Evolutionary conservation across 495 filamentous ascomycete species (phyloP).

Genomic region (Tuber borchii): DNA sequence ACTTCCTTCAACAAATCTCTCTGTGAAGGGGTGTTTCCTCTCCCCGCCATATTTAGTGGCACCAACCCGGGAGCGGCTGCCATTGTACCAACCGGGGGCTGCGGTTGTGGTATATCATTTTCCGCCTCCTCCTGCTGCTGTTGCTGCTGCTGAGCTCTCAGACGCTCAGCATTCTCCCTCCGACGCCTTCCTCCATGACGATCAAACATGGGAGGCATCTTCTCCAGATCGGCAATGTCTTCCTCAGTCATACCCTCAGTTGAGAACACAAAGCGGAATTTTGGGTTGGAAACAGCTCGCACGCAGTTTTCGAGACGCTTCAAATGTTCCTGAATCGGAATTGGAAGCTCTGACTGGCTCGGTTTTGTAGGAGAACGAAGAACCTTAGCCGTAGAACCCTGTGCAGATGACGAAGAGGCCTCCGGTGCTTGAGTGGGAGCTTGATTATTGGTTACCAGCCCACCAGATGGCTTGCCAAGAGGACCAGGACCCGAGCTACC

Average conservation of each 20-base stretch:
- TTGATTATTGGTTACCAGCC: slow-evolving; percentile 13
- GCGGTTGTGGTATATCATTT: slow-evolving; percentile 28
- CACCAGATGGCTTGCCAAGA: slow-evolving; percentile 4
- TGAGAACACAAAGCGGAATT: slow-evolving; percentile 59
- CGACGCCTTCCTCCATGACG: slow-evolving; percentile 67
- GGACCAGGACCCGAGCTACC: slow-evolving; percentile 17
- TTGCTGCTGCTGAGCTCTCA: slow-evolving; percentile 46
- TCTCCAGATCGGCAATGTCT: slow-evolving; percentile 53
- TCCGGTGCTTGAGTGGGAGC: slow-evolving; percentile 13
- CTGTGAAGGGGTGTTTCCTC: slow-evolving; percentile 31
- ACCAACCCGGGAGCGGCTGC: slow-evolving; percentile 26
- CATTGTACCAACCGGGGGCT: slow-evolving; percentile 36
- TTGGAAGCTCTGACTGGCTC: slow-evolving; percentile 24
- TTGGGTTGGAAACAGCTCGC: slow-evolving; percentile 52
- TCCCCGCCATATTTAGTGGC: slow-evolving; percentile 20
- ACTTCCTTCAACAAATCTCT: slow-evolving; percentile 29
- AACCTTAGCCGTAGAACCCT: slow-evolving; percentile 30
- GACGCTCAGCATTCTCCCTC: slow-evolving; percentile 59
- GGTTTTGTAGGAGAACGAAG: slow-evolving; percentile 15
- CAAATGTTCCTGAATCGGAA: slow-evolving; percentile 36
- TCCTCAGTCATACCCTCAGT: slow-evolving; percentile 46
- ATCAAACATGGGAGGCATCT: slow-evolving; percentile 76
- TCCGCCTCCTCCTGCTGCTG: slow-evolving; percentile 22
- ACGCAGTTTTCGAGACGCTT: slow-evolving; percentile 49
- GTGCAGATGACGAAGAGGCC: slow-evolving; percentile 22